Percentiles rank a stretch among this genome's conserved stretches.
These are phyloP conservation scores for Malus hybrid DNA, from an alignment of 331 rosid species.

Conservation along the genomic window DNA sequence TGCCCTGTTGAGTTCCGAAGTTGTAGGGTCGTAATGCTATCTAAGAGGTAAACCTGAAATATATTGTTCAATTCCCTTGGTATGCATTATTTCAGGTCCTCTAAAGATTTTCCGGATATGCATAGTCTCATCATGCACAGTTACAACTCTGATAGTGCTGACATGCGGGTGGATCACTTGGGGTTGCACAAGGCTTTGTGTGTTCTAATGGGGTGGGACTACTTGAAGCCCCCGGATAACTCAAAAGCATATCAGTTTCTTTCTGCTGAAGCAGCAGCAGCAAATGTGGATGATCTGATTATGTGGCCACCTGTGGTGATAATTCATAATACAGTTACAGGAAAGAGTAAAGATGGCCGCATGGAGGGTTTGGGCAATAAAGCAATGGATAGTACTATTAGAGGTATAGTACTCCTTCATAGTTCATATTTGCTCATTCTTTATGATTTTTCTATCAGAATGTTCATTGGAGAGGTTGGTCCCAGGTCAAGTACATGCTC, in stretches of 20 bases:
- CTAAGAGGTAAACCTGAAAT: slow-evolving; percentile 42
- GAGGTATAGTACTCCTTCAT: slow-evolving; percentile 70
- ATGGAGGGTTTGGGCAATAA: slow-evolving; percentile 99
- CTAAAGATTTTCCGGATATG: slow-evolving; percentile 84
- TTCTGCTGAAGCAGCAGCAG: slow-evolving; percentile 91
- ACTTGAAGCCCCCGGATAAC: slow-evolving; percentile 79
- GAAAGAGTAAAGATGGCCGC: slow-evolving; percentile 89
- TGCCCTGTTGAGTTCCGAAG: slow-evolving; percentile 21
- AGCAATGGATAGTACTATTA: slow-evolving; percentile 76
- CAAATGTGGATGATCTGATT: slow-evolving; percentile 84
- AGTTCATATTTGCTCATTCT: slow-evolving; percentile 17
- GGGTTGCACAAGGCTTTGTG: slow-evolving; percentile 96
- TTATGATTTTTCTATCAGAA: slow-evolving; percentile 17
- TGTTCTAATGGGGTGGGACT: slow-evolving; percentile 96
- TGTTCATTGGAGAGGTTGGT: slow-evolving; percentile 14
- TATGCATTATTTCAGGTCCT: slow-evolving; percentile 89
- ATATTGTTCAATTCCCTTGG: slow-evolving; percentile 51
- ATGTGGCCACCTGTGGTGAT: slow-evolving; percentile 99
- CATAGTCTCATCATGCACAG: slow-evolving; percentile 93
- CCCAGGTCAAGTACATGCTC: background rate
- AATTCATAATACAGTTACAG: slow-evolving; percentile 84
- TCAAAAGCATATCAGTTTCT: slow-evolving; percentile 73
- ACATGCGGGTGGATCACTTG: slow-evolving; percentile 75
- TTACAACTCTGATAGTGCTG: slow-evolving; percentile 71
- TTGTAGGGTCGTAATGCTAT: slow-evolving; percentile 23